phyloP scores from a whole-genome alignment of 768 basidiomycete species.

The Xanthoconium purpureum region DNA sequence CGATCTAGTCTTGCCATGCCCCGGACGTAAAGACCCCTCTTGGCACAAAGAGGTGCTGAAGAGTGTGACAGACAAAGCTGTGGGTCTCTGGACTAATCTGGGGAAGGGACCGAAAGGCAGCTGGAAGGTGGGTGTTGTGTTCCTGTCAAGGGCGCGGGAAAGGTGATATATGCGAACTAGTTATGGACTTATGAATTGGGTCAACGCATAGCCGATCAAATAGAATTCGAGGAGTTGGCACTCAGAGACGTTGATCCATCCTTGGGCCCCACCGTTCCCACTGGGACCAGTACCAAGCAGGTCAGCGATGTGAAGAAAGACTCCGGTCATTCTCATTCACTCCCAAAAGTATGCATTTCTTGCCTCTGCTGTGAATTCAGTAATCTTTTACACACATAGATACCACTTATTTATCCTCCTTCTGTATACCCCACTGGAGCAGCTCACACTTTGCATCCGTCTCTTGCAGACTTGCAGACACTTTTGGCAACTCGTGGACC shows the following conservation, averaged over 20 bases:
- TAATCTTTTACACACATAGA: slow-evolving; percentile 36
- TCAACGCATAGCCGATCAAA: slow-evolving; percentile 62
- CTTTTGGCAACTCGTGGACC: slow-evolving; percentile 57
- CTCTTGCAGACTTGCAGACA: slow-evolving; percentile 44
- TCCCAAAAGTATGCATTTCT: slow-evolving; percentile 12
- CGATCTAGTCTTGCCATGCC: slow-evolving; percentile 28
- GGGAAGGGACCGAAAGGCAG: slow-evolving; percentile 61
- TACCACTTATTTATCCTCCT: slow-evolving; percentile 47
- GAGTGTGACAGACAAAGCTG: slow-evolving; percentile 51
- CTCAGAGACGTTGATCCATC: slow-evolving; percentile 72
- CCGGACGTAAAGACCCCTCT: slow-evolving; percentile 33
- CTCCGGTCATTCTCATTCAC: slow-evolving; percentile 3
- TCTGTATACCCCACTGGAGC: slow-evolving; percentile 47
- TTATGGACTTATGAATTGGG: slow-evolving; percentile 58
- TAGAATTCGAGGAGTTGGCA: slow-evolving; percentile 80
- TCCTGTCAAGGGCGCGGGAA: slow-evolving; percentile 4
- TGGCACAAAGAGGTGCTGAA: slow-evolving; percentile 33
- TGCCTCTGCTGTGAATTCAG: not conserved
- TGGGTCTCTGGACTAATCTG: slow-evolving; percentile 60
- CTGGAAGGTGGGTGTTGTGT: slow-evolving; percentile 60
- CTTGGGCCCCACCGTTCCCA: slow-evolving; percentile 50
- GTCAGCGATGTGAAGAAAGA: slow-evolving; percentile 11
- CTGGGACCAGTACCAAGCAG: slow-evolving; percentile 16
- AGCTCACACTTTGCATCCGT: slow-evolving; percentile 30
- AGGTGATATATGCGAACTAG: slow-evolving; percentile 35